Base-by-base conservation (phyloP, 805 yeast genomes). In the Cyberlindnera euphorbiae region DNA sequence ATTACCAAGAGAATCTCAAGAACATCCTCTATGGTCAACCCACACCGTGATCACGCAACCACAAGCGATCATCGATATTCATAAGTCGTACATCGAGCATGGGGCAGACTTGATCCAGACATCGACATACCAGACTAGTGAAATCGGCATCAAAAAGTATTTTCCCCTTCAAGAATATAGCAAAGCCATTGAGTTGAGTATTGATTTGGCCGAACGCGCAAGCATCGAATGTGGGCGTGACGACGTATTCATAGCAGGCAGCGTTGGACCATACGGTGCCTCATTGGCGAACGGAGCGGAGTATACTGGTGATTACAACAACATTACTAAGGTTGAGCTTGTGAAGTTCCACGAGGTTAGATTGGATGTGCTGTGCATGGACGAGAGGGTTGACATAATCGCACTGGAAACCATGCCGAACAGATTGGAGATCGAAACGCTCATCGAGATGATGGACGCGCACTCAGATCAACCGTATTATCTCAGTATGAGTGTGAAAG, bases 181-280 rank as follows among this genome's bases (percentile, higher is more conserved):
- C 4, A 38, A 33, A 8, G 36, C 36, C 10, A 26, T 47, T 13
- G 21, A 15, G 16, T 37, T 30, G 32, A 44, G 50, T 19, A 32
- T 49, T 23, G 52, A 45, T 12, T 26, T 50, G 2, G 49, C 46
- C 0, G 7, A 34, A 9, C 15, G 22, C 6, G 52, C 40, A 22
- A 46, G 14, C 34, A 18, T 17, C 9, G 43, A 32, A 18, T 14
- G 26, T 9, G 23, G 30, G 16, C n/a, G 17, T 3, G 18, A 19
- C 5, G 35, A 36, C 5, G 36, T 50, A 5, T 49, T 47, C 28
- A 65, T 79, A 5, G 75, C 74, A 2, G 94, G 84, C 0, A 74
- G 84, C 7, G 58, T 83, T 25, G 95, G 95, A 0, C 86, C 95
- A 0, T 85, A 75, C 53, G 94, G 89, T 1, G 83, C 89, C 0